These are phyloP conservation scores for Reutealis trisperma DNA, from an alignment of 345 rosid genomes.

Conservation along the genomic window DNA sequence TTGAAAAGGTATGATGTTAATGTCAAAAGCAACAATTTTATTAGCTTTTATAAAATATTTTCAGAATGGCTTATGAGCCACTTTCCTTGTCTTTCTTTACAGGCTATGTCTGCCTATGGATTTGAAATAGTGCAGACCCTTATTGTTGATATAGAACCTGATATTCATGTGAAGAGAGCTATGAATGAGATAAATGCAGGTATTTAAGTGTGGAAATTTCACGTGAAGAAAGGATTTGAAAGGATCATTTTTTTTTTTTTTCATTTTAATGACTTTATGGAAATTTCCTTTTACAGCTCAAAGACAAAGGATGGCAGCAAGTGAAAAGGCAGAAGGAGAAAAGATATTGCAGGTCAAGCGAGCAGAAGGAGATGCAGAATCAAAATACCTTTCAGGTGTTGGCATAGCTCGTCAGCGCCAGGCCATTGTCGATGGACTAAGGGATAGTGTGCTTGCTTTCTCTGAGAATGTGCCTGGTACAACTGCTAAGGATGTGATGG, in stretches of 20 bases:
- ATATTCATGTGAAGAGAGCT: slow-evolving; percentile 21
- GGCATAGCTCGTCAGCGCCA: slow-evolving; percentile 21
- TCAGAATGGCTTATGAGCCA: not conserved
- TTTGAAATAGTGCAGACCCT: slow-evolving; percentile 25
- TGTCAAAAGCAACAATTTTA: too few relatives aligned
- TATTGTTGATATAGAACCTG: not conserved
- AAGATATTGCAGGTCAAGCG: slow-evolving; percentile 14
- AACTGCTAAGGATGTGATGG: slow-evolving; percentile 14
- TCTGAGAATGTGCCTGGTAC: slow-evolving; percentile 18
- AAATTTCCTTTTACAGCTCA: not conserved
- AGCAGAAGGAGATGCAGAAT: slow-evolving; percentile 16
- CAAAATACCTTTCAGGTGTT: slow-evolving; percentile 14
- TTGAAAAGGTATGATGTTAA: slow-evolving; percentile 5
- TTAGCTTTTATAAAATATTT: not conserved
- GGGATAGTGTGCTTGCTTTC: slow-evolving; percentile 18
- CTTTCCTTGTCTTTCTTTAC: not conserved
- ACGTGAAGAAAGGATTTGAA: too few relatives aligned
- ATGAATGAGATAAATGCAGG: slow-evolving; percentile 34
- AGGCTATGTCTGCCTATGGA: slow-evolving; percentile 29
- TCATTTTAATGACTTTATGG: too few relatives aligned
- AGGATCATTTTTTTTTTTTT: too few relatives aligned
- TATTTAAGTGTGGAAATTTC: not conserved
- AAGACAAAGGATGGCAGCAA: slow-evolving; percentile 1
- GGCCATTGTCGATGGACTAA: slow-evolving; percentile 14
- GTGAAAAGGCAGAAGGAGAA: not conserved